Evolutionary conservation across 768 basidiomycete genomes (phyloP).

Genomic region (Ramaria sp.): DNA sequence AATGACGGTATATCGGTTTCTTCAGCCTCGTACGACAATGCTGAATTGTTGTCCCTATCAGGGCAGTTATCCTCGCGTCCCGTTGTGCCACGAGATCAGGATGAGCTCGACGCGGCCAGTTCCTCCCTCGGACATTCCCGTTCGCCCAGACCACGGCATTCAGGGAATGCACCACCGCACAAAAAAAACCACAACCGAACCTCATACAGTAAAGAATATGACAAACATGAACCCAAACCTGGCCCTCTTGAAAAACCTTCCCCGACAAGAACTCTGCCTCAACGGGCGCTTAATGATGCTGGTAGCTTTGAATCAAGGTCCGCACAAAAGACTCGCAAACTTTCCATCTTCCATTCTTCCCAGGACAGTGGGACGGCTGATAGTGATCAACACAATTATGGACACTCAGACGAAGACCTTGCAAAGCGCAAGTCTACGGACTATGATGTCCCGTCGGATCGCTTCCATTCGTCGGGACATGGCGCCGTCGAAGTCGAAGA

Average conservation of each 20-base stretch:
- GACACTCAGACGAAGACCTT: not conserved
- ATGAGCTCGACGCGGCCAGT: too few relatives aligned
- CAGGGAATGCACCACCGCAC: too few relatives aligned
- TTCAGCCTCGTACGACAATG: too few relatives aligned
- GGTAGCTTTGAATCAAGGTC: not conserved
- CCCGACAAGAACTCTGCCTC: not conserved
- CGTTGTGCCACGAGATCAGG: too few relatives aligned
- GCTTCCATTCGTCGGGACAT: not conserved
- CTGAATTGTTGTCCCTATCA: too few relatives aligned
- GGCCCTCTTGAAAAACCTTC: not conserved
- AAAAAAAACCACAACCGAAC: too few relatives aligned
- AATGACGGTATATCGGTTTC: too few relatives aligned
- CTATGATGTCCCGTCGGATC: not conserved
- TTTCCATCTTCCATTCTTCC: not conserved
- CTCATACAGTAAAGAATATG: too few relatives aligned
- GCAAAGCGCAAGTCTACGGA: not conserved
- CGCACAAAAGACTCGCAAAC: not conserved
- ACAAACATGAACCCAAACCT: too few relatives aligned
- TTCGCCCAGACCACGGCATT: not conserved
- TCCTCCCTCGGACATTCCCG: not conserved
- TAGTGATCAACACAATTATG: not conserved
- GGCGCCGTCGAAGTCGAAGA: not conserved
- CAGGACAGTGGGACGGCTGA: not conserved
- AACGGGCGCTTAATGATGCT: not conserved
- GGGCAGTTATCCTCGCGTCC: too few relatives aligned